Percentiles rank a stretch among this genome's conserved stretches.
Conservation (phyloP, 345 rosid species). For the Kernera saxatilis region DNA sequence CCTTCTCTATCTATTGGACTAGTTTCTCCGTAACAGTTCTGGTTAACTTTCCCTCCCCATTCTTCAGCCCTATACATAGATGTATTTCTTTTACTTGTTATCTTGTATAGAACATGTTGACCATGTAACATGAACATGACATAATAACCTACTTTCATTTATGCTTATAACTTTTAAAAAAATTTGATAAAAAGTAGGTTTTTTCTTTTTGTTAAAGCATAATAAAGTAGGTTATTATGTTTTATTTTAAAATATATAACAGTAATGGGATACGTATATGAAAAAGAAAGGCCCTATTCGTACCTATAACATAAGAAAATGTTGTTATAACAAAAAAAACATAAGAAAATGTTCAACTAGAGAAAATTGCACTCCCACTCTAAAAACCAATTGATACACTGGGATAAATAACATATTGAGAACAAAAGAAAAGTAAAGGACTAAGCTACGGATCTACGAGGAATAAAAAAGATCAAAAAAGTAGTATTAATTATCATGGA, state of each 20-base stretch:
- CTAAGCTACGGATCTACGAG: not conserved
- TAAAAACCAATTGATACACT: not conserved
- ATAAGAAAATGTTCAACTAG: not conserved
- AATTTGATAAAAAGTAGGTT: too few species aligned
- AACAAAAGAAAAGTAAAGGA: not conserved
- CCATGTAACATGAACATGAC: not conserved
- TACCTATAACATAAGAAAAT: not conserved
- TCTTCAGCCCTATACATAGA: conserved; percentile 46
- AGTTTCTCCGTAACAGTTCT: conserved; percentile 62
- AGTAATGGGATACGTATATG: not conserved
- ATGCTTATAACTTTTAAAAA: too few species aligned
- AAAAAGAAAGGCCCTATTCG: not conserved
- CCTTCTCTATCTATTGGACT: conserved; percentile 42
- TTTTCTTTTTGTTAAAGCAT: too few species aligned
- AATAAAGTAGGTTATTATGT: too few species aligned
- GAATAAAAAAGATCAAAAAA: not conserved
- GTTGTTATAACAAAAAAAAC: not conserved
- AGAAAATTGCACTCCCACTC: not conserved
- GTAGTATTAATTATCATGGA: not conserved
- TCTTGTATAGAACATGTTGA: not conserved
- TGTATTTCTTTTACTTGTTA: not conserved
- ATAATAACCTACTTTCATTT: too few species aligned
- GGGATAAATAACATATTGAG: not conserved
- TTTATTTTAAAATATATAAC: not conserved
- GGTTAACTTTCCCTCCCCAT: conserved; percentile 54